These are phyloP conservation scores for Pelargonium exstipulatum DNA, from an alignment of 441 rosid species.

Conservation along the genomic window DNA sequence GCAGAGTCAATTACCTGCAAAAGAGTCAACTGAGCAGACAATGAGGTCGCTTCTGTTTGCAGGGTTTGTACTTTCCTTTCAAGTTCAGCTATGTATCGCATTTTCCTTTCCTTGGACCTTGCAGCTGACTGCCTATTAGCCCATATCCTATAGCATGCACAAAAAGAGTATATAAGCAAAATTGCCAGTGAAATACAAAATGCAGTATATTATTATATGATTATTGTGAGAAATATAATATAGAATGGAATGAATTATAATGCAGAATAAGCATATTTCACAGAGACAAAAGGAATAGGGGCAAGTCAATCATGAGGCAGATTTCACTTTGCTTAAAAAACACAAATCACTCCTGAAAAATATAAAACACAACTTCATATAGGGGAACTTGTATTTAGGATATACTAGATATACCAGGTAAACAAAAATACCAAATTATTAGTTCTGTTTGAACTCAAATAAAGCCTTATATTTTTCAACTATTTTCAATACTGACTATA, in stretches of 20 bases:
- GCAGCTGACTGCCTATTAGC: constrained; percentile 99
- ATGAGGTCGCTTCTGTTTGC: constrained; percentile 92
- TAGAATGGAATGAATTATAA: neutral
- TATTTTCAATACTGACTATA: too few species aligned
- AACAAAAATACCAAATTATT: too few species aligned
- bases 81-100: constrained; percentile 93
- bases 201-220: neutral
- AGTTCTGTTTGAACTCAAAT: too few species aligned
- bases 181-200: neutral
- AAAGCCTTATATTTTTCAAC: too few species aligned
- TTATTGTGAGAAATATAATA: too few species aligned
- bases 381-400: too few species aligned
- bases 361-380: neutral
- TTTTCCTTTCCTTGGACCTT: constrained; percentile 96
- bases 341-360: neutral
- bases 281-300: neutral
- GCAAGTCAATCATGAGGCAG: neutral
- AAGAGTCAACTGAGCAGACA: constrained; percentile 88
- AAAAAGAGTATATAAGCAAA: constrained; percentile 13
- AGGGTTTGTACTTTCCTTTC: constrained; percentile 95
- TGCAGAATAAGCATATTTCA: neutral
- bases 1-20: constrained; percentile 52
- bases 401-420: too few species aligned
- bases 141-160: constrained; percentile 61
- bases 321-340: neutral